Evolutionary conservation across 768 basidiomycete species (phyloP).

Genomic region (Mycena chlorophos): DNA sequence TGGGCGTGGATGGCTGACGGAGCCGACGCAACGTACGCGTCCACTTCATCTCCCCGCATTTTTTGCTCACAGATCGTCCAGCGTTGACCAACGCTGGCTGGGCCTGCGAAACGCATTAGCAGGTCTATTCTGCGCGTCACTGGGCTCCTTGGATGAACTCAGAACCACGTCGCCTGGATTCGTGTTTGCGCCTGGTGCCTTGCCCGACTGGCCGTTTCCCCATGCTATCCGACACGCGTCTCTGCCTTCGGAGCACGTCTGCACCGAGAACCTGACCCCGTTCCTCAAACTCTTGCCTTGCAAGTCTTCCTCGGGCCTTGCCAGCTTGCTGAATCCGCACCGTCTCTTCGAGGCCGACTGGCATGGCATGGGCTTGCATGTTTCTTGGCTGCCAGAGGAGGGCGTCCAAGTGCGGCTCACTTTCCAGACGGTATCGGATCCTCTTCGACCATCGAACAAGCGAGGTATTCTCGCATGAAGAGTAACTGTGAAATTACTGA

Average conservation of each 20-base stretch:
- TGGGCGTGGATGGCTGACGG: conserved; percentile 90
- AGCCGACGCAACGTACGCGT: conserved; percentile 47
- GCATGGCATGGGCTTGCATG: conserved; percentile 85
- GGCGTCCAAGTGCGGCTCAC: conserved; percentile 67
- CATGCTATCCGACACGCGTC: conserved; percentile 73
- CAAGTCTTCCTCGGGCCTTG: conserved; percentile 84
- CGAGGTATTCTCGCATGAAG: conserved; percentile 65
- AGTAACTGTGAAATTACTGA: no score
- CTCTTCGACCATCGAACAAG: conserved; percentile 55
- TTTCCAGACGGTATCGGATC: conserved; percentile 79
- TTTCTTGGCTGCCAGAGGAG: conserved; percentile 54
- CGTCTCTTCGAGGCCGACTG: conserved; percentile 86
- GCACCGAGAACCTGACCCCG: conserved; percentile 95
- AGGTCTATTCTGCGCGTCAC: conserved; percentile 92
- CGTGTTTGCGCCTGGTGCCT: conserved; percentile 61
- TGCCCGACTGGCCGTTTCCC: conserved; percentile 47
- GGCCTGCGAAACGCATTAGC: conserved; percentile 86
- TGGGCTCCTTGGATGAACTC: conserved; percentile 73
- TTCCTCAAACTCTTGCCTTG: conserved; percentile 95
- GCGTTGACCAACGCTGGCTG: conserved; percentile 77
- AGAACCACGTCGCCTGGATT: conserved; percentile 68
- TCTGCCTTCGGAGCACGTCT: conserved; percentile 84
- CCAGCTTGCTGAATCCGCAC: conserved; percentile 81
- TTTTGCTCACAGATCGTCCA: conserved; percentile 30
- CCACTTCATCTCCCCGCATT: neutral